Conservation (phyloP, 1,284 basidiomycete species). For the Leccinum angustisporum region DNA sequence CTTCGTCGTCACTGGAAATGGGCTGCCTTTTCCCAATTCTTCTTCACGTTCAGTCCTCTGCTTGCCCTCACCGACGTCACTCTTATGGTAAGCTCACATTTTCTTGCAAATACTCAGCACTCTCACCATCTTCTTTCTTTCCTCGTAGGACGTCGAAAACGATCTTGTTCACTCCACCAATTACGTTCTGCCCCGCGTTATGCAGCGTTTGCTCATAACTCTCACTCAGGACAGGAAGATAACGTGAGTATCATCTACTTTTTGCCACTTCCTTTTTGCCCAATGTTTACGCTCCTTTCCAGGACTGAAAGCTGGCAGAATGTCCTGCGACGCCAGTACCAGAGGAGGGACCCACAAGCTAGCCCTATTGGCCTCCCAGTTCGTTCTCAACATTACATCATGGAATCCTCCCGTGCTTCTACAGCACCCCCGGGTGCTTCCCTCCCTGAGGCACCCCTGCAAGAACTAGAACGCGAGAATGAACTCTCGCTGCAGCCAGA, state of each 20-base stretch:
- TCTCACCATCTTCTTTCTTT: slow-evolving; percentile 12
- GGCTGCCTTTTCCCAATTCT: slow-evolving; percentile 81
- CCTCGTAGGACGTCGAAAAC: slow-evolving; percentile 67
- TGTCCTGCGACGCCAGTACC: slow-evolving; percentile 68
- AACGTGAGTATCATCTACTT: slow-evolving; percentile 49
- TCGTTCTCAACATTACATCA: slow-evolving; percentile 18
- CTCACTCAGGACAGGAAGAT: slow-evolving; percentile 81
- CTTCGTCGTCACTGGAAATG: slow-evolving; percentile 76
- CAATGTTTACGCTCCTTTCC: slow-evolving; percentile 22
- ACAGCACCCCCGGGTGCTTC: slow-evolving; percentile 16
- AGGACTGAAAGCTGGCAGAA: slow-evolving; percentile 78
- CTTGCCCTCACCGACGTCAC: slow-evolving; percentile 65
- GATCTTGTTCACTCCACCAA: slow-evolving; percentile 64
- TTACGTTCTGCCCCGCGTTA: slow-evolving; percentile 65
- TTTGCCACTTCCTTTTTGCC: slow-evolving; percentile 9
- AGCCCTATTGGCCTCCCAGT: slow-evolving; percentile 63
- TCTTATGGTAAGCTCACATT: slow-evolving; percentile 50
- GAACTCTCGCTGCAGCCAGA: slow-evolving; percentile 6
- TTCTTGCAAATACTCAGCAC: slow-evolving; percentile 1
- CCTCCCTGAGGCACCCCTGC: slow-evolving; percentile 12
- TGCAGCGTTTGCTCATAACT: slow-evolving; percentile 68
- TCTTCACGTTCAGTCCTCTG: slow-evolving; percentile 70
- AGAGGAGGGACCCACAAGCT: slow-evolving; percentile 62
- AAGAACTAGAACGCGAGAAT: slow-evolving; percentile 10
- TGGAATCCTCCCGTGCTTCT: slow-evolving; percentile 33